Evolutionary conservation across 2,329 filamentous ascomycete genomes (phyloP), one percentile per base, ranked within the genome.

Genomic region (Botrytis porri): DNA sequence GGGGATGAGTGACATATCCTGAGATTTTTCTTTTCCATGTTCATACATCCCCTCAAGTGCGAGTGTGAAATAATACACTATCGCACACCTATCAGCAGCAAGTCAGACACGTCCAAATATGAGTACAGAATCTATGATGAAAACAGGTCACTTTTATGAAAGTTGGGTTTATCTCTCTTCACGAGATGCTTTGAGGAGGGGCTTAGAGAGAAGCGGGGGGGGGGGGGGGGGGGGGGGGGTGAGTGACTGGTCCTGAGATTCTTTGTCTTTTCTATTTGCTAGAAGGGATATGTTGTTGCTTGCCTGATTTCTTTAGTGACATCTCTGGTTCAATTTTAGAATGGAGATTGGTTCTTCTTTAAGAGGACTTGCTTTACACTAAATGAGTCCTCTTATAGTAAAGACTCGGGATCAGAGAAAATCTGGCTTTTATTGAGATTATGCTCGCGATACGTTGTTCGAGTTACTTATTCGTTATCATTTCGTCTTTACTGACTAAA

Each of bases 321-420:
- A n/a, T 16, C 10, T 54, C 25, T 18, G 0, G 1, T 16, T 51
- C 0, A 0, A 1, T 0, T 51, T 4, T 51, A 7, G 25, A 51
- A n/a, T 16, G 0, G 25, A 51, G 10, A 51, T n/a, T 14, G 1
- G 3, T 14, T 6, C 3, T n/a, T 16, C 25, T n/a, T 0, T 16
- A n/a, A 51, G 12, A 3, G 14, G 7, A 12, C 12, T 4, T 6
- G 3, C 0, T 54, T 54, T 16, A 54, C 25, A 16, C 25, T 54
- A 14, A 25, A 5, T 3, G 7, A 7, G 12, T 54, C 25, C 12
- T 16, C 25, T 54, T n/a, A 5, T 4, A 48, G 45, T 4, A 48
- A 45, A 48, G 20, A 48, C 25, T 20, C 25, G 22, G 25, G 22
- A 10, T 48, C 1, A 25, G 3, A 4, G 22, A 9, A 48, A 12